A percentile compares a stretch with the other conserved stretches of the same genome.
These are phyloP conservation scores for Fistulina hepatica DNA, from an alignment of 1,284 basidiomycete genomes.

Conservation along the genomic window DNA sequence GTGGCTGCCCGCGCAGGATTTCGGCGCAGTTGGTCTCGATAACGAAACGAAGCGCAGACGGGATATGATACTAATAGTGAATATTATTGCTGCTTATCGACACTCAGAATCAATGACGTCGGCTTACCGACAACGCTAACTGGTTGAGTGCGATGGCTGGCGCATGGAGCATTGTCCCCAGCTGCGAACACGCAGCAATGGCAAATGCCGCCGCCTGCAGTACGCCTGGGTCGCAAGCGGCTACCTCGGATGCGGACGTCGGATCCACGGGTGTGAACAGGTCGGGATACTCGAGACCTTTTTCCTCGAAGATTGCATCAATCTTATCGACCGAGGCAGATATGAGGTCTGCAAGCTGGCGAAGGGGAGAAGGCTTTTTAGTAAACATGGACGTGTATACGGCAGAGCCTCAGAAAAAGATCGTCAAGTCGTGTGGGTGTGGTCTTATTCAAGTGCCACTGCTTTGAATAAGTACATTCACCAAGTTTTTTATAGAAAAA, in stretches of 20 bases:
- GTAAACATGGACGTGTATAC: no score
- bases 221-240: no score
- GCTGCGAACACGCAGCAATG: neutral
- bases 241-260: no score
- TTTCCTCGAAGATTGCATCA: conserved; percentile 5
- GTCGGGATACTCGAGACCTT: no score
- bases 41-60: conserved; percentile 21
- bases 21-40: conserved; percentile 24
- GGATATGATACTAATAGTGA: conserved; percentile 12
- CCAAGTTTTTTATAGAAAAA: no score
- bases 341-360: conserved; percentile 10
- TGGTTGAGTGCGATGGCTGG: conserved; percentile 1
- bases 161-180: no score
- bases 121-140: neutral
- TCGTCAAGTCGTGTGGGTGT: no score
- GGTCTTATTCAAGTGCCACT: no score
- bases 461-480: no score
- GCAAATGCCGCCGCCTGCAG: neutral
- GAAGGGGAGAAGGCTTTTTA: conserved; percentile 8
- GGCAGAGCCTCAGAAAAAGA: no score
- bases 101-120: neutral
- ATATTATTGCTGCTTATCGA: neutral
- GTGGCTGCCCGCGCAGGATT: conserved; percentile 23
- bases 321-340: conserved; percentile 5
- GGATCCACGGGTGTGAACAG: no score